phyloP scores from a whole-genome alignment of 1,284 basidiomycete genomes.

The Ceratobasidium sp. region DNA sequence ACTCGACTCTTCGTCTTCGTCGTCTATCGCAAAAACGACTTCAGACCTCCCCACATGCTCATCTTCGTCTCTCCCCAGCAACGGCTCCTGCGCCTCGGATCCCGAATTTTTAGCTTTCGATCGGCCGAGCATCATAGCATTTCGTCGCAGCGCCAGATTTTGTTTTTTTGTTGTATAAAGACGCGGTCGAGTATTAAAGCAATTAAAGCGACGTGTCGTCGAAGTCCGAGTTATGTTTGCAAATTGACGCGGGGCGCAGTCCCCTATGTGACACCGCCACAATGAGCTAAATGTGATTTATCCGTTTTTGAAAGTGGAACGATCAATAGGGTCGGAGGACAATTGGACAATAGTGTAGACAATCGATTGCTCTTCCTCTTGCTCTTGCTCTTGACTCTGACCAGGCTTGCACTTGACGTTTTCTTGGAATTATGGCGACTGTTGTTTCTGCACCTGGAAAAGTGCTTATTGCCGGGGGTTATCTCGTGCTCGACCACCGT shows the following conservation, averaged over 20 bases:
- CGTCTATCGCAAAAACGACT: conserved; percentile 43
- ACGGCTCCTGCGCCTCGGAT: conserved; percentile 44
- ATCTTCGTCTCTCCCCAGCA: conserved; percentile 42
- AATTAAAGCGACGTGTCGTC: conserved; percentile 4
- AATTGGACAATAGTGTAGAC: too few relatives aligned
- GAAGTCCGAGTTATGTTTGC: conserved; percentile 1
- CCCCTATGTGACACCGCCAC: conserved; percentile 14
- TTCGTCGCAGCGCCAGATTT: conserved; percentile 20
- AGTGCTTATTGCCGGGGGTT: conserved; percentile 91
- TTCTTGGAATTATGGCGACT: conserved; percentile 45
- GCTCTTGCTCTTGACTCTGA: background rate
- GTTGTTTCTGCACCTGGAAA: conserved; percentile 93
- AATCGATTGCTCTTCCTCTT: conserved; percentile 1
- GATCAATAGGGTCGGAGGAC: background rate
- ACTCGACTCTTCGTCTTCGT: conserved; percentile 44
- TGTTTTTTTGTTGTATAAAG: background rate
- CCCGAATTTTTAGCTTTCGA: conserved; percentile 39
- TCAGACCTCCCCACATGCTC: conserved; percentile 24
- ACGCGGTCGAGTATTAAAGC: background rate
- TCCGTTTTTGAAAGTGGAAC: conserved; percentile 15
- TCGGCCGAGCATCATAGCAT: conserved; percentile 36
- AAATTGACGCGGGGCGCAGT: background rate
- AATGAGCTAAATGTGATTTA: background rate
- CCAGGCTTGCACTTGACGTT: background rate
- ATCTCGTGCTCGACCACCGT: conserved; percentile 85